A percentile compares a stretch with the other conserved stretches of the same genome.
Evolutionary conservation across 805 yeast species (phyloP).

Genomic region (Scheffersomyces lignosus): DNA sequence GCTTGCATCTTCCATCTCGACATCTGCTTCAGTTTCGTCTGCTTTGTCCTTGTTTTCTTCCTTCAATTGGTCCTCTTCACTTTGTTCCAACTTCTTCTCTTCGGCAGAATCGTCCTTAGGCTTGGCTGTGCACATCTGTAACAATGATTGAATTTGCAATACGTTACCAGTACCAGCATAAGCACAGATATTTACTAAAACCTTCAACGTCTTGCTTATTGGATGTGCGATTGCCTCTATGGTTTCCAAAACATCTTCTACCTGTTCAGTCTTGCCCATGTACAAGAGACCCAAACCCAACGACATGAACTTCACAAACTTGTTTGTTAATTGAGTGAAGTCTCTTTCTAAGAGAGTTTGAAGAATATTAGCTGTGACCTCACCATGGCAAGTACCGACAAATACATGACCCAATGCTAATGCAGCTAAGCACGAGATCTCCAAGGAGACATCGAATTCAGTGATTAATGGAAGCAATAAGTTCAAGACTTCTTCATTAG

Average conservation of each 20-base stretch:
- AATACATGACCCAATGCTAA: slow-evolving; percentile 90
- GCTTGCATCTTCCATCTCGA: slow-evolving; percentile 33
- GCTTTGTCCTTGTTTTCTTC: slow-evolving; percentile 20
- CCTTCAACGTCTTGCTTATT: slow-evolving; percentile 83
- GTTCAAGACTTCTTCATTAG: slow-evolving; percentile 78
- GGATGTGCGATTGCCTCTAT: slow-evolving; percentile 96
- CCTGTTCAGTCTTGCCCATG: slow-evolving; percentile 92
- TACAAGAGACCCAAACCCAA: slow-evolving; percentile 88
- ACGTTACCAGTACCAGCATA: slow-evolving; percentile 98
- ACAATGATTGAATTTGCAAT: slow-evolving; percentile 84
- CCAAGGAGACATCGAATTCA: slow-evolving; percentile 71
- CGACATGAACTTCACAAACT: slow-evolving; percentile 88
- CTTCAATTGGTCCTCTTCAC: slow-evolving; percentile 35
- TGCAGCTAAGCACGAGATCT: slow-evolving; percentile 82
- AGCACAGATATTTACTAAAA: slow-evolving; percentile 87
- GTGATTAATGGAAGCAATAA: slow-evolving; percentile 79
- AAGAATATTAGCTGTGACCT: slow-evolving; percentile 85
- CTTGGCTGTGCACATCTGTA: slow-evolving; percentile 84
- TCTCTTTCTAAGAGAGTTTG: slow-evolving; percentile 89
- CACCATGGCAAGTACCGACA: slow-evolving; percentile 96
- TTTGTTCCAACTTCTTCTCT: slow-evolving; percentile 57
- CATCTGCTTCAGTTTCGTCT: slow-evolving; percentile 22
- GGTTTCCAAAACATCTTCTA: slow-evolving; percentile 91
- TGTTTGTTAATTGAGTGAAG: slow-evolving; percentile 70
- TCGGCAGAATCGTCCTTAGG: slow-evolving; percentile 56